Base-by-base conservation (phyloP, 768 basidiomycete genomes). In the Paxillus involutus region DNA sequence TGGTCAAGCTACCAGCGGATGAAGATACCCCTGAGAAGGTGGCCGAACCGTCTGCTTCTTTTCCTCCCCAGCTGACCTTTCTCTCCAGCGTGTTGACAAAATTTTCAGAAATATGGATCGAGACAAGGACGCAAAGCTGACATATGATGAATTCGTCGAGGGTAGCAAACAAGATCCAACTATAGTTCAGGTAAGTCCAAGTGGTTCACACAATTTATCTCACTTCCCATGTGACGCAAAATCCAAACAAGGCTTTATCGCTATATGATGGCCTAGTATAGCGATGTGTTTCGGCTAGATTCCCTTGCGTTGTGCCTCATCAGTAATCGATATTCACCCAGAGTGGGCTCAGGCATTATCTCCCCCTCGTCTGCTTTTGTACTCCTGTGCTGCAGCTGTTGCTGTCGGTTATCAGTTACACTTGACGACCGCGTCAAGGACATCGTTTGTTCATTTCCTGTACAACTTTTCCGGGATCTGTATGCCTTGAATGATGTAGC, bases 1-100 rank as follows among this genome's bases (percentile, higher is more conserved):
- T 98, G 95, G 96, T 98, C 59, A 95, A 94, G 70, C 83, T 98
- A 19, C 95, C 97, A n/a, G 78, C 87, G 39, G 97, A 98, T 68
- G 97, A 99, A 73, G 95, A 98, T 75, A 99, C 97, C n/a, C 96
- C 97, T 2, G 94, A 98, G 73, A 99, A 98, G 91, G 95, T 85
- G 63, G 49, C 72, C 37, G 49, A 26, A 44, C 55, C 51, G 49
- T 36, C 21, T 48, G 30, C 42, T 51, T 52, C 53, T 45, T 33
- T 47, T 50, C 43, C 21, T 41, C 47, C 49, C 36, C 47, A 46
- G 35, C 57, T 63, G 44, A 66, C 58, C 26, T 51, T 43, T 53
- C 50, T 39, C 32, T 51, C 47, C 29, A 98, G 96, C 88, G 97
- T 21, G 97, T 98, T 56, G 91, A 97, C 76, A 99, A 98, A 80